Base-by-base conservation (phyloP, 192 early-diverging fungal genomes). In the Backusella luteola region DNA sequence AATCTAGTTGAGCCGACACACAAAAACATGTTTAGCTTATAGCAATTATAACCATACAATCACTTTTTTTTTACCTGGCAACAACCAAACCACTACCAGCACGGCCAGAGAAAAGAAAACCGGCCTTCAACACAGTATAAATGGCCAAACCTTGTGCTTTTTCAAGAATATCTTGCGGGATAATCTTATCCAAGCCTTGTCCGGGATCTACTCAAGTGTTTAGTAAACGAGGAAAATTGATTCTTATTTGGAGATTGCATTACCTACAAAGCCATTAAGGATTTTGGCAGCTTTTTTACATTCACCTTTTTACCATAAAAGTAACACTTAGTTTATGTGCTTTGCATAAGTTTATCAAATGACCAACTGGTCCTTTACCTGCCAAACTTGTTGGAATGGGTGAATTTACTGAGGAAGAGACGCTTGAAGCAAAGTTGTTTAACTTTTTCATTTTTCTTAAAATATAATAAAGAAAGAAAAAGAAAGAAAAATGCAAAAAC, bases 91-190 rank as follows among this genome's bases (percentile, higher is more conserved):
- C 97, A 11, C 93, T 89, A 38, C 97, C 97, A 32, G 92, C 90
- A 35, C 96, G 90, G 2, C 95, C 96, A 5, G 95, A 94, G 86
- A 93, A 96, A 6, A 96, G 81, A 72, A 97, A 97, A 1, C 97
- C 97, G 32, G 92, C 97, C 79, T 99, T 99, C 75, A 98, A 78
- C 6, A 97, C 97, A 1, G 94, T 94, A 78, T 97, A 85, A 41
- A 99, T 93, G 56, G 97, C 97, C n/a, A 99, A 87, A 19, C 97
- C 97, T 79, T 94, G 91, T 49, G 95, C 94, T 67, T 94, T 92
- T 41, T 75, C 75, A 34, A 94, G 77, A 71, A 94, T 88, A 56
- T 81, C 76, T 4, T 83, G 38, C 44, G 93, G 92, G 75, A 93
- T 94, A 53, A 91, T 84, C 75, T 89, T 90, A 79, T 94, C 91